Conservation (phyloP, 2,329 filamentous ascomycete genomes). For the Fusarium xyrophilum region DNA sequence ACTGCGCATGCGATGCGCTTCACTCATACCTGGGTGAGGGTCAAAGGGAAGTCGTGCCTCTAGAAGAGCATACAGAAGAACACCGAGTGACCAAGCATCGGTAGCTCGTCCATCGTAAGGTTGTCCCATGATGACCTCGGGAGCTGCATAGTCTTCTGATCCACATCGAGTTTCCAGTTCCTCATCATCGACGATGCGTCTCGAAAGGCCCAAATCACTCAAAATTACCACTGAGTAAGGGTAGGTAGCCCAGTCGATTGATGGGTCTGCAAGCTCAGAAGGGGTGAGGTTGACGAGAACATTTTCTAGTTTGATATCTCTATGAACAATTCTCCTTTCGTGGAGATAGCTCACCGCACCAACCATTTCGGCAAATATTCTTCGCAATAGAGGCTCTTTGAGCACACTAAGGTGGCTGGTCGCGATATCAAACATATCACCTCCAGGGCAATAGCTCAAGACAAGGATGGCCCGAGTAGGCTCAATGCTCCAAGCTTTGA, state of each 20-base stretch:
- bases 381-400: constrained; percentile 72
- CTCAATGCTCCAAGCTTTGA: constrained; percentile 91
- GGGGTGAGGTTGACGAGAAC: constrained; percentile 86
- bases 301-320: constrained; percentile 97
- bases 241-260: constrained; percentile 74
- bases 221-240: constrained; percentile 86
- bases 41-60: constrained; percentile 95
- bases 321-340: constrained; percentile 84
- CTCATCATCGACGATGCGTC: constrained; percentile 83
- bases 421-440: constrained; percentile 93
- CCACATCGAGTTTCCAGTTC: constrained; percentile 93
- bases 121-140: constrained; percentile 94
- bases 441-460: constrained; percentile 89
- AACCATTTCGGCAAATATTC: constrained; percentile 90
- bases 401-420: constrained; percentile 74
- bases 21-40: constrained; percentile 79
- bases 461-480: constrained; percentile 83
- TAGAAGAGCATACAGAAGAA: constrained; percentile 89
- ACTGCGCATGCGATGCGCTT: constrained; percentile 77
- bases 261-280: constrained; percentile 67
- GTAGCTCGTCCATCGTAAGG: constrained; percentile 91
- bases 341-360: constrained; percentile 88
- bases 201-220: constrained; percentile 88
- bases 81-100: constrained; percentile 94
- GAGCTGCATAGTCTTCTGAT: constrained; percentile 95